Evolutionary conservation across 2,329 filamentous ascomycete genomes (phyloP).

Genomic region (Metarhizium sp.): DNA sequence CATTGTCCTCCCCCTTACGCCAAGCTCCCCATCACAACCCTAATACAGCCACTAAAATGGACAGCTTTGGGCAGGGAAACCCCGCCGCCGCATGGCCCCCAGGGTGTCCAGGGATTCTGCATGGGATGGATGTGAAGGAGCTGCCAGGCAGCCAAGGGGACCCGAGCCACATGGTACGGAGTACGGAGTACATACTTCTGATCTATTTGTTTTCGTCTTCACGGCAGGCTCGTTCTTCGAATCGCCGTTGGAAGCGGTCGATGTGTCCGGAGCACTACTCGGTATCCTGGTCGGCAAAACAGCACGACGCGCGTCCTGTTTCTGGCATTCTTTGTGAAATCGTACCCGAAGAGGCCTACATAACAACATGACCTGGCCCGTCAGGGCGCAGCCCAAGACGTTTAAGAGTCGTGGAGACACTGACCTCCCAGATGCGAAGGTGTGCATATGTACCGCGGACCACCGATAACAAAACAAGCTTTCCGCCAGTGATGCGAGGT

Average conservation of each 20-base stretch:
- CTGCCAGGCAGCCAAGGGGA: neutral
- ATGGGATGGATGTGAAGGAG: neutral
- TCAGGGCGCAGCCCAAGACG: too few species aligned
- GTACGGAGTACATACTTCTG: neutral
- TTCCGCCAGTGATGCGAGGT: neutral
- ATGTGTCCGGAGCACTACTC: neutral
- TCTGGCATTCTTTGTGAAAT: neutral
- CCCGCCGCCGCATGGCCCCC: conserved; percentile 1
- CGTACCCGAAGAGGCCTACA: too few species aligned
- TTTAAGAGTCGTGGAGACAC: too few species aligned
- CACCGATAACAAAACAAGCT: conserved; percentile 3
- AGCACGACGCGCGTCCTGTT: neutral
- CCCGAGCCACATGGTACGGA: neutral
- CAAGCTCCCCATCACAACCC: neutral
- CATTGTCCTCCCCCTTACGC: neutral
- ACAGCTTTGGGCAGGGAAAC: neutral
- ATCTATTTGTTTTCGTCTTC: neutral
- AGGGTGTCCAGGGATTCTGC: neutral
- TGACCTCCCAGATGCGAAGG: too few species aligned
- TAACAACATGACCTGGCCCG: too few species aligned
- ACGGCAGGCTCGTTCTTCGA: neutral
- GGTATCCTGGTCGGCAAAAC: neutral
- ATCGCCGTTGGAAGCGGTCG: neutral
- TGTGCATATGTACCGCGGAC: neutral
- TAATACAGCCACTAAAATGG: neutral